These are phyloP conservation scores for Colletotrichum sublineola DNA, from an alignment of 2,329 filamentous ascomycete species.

Conservation along the genomic window DNA sequence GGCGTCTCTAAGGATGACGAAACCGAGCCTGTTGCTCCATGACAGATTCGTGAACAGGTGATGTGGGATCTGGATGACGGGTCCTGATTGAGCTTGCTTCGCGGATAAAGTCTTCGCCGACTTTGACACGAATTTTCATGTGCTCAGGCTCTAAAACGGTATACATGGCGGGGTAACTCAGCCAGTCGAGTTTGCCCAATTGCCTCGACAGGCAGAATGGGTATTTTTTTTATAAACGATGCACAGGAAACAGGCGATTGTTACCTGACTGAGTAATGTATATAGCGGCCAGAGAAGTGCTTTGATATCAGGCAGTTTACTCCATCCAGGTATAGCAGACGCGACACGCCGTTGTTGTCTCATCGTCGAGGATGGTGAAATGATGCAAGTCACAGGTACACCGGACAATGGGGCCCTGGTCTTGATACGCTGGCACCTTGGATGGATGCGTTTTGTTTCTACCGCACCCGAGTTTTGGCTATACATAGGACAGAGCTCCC, in stretches of 20 bases:
- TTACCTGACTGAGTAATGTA: slow-evolving; percentile 1
- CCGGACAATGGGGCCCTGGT: neutral
- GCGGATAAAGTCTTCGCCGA: slow-evolving; percentile 26
- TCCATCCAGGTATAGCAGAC: neutral
- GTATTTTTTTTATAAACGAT: slow-evolving; percentile 15
- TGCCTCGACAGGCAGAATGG: neutral
- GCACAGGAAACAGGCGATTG: slow-evolving; percentile 8
- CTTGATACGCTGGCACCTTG: slow-evolving; percentile 1
- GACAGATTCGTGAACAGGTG: neutral
- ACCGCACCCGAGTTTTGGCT: slow-evolving; percentile 40
- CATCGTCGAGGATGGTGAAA: slow-evolving; percentile 9
- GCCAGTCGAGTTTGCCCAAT: neutral
- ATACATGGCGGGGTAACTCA: slow-evolving; percentile 27
- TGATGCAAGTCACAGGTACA: slow-evolving; percentile 29
- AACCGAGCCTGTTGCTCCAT: neutral
- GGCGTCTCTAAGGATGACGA: neutral
- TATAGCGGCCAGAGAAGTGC: neutral
- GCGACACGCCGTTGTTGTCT: slow-evolving; percentile 13
- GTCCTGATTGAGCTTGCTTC: neutral
- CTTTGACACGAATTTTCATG: slow-evolving; percentile 6
- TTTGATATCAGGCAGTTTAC: neutral
- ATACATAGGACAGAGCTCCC: slow-evolving; percentile 43
- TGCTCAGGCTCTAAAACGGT: neutral
- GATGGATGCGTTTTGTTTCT: slow-evolving; percentile 32
- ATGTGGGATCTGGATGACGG: neutral